Base-by-base conservation (phyloP, 768 basidiomycete genomes). In the Podaxis carcinomalis region DNA sequence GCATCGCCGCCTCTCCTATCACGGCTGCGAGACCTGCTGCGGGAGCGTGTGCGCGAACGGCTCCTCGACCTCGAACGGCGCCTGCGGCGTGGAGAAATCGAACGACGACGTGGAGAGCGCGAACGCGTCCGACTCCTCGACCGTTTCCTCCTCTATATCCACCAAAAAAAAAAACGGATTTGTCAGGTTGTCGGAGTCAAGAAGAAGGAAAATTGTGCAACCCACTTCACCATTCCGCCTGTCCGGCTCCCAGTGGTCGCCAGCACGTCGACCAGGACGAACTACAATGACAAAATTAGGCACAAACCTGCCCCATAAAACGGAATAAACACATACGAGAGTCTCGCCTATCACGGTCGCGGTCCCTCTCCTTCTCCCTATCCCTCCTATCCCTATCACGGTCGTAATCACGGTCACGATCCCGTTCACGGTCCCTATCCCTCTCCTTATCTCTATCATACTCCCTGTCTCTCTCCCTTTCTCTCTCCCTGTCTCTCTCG, bases 231-330 rank as follows among this genome's bases (percentile, higher is more conserved):
- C 85, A 60, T 83, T 86, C 32, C 91, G 86, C 70, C 86, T 81
- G 35, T 88, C 90, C 0, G 91, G 90, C 66, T 93, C 92, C 90
- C 90, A 93, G 66, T 93, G 90, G 73, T 93, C 91, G 40, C 82
- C 80, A 54, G 77, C 77, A 56, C 79, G 72, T 70, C 82, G 76
- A 67, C 82, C 81, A 42, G 73, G 56, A 59, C 70, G 73, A 62
- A 72, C 73, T 77, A 61, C n/a, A 5, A 25, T 27, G 46, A 42
- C 21, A 49, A n/a, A n/a, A 40, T 23, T 39, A 21, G 13, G 35
- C 21, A 19, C 1, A 5, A n/a, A 28, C 2, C n/a, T 19, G 5
- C 25, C 23, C 23, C 25, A 49, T 57, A 61, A 39, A 61, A 50
- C 40, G 23, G 63, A 21, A 14, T 40, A 46, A 6, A 39, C 36